Conservation (phyloP, 2,329 filamentous ascomycete genomes). For the Dothistroma pini region DNA sequence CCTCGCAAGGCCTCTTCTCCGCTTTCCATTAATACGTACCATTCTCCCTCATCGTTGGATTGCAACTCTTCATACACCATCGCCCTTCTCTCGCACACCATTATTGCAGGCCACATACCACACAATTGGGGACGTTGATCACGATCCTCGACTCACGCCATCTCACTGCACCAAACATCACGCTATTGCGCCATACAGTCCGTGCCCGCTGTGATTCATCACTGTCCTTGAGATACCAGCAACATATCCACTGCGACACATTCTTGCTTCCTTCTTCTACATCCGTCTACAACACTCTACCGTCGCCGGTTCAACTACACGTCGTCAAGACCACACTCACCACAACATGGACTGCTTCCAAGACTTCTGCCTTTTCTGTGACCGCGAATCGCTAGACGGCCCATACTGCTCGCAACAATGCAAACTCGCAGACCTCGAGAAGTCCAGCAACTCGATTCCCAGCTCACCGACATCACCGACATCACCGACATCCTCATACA, state of each 20-base stretch:
- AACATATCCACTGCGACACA: constrained; percentile 1
- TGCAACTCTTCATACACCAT: constrained; percentile 14
- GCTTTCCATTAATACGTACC: constrained; percentile 7
- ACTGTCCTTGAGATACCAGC: constrained; percentile 15
- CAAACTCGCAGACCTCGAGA: constrained; percentile 82
- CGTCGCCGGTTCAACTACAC: background rate
- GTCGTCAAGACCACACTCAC: constrained; percentile 1
- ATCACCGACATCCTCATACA: constrained; percentile 23
- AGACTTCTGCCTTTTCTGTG: constrained; percentile 92
- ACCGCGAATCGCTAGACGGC: constrained; percentile 77
- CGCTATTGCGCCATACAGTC: constrained; percentile 25
- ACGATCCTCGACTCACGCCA: constrained; percentile 13
- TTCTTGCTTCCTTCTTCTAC: background rate
- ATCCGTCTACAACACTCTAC: constrained; percentile 1
- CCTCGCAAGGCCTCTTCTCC: constrained; percentile 4
- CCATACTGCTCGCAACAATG: constrained; percentile 93
- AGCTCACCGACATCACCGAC: constrained; percentile 52
- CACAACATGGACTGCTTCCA: constrained; percentile 67
- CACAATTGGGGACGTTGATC: background rate
- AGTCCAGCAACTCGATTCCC: constrained; percentile 47
- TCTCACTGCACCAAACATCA: constrained; percentile 14
- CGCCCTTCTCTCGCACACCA: constrained; percentile 5
- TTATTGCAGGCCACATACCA: background rate
- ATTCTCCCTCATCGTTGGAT: constrained; percentile 7
- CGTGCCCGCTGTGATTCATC: constrained; percentile 21